Evolutionary conservation across 257 asterid species (phyloP).

Genomic region (Solanum pinnatisectum): DNA sequence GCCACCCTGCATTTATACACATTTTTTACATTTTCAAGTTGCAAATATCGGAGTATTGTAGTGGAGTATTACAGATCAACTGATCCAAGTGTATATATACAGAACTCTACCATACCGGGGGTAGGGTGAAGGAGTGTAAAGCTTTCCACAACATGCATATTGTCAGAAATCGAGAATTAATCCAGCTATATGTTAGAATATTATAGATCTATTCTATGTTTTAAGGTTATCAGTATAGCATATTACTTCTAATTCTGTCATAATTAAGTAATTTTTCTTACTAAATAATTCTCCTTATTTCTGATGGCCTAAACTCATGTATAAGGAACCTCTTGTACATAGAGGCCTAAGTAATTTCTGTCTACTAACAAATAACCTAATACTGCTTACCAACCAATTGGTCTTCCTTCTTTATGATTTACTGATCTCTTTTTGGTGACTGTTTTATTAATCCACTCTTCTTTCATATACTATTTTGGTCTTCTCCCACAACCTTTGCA

Average conservation of each 20-base stretch:
- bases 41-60: background rate
- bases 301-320: background rate
- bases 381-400: background rate
- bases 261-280: background rate
- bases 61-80: background rate
- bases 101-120: background rate
- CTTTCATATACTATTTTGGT: background rate
- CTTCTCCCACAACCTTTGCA: background rate
- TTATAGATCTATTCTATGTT: background rate
- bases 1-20: conserved; percentile 51
- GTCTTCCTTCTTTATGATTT: background rate
- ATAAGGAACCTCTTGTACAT: background rate
- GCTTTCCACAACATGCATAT: background rate
- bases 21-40: conserved; percentile 12
- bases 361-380: background rate
- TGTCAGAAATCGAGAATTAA: background rate
- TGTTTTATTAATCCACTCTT: background rate
- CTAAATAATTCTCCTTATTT: background rate
- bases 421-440: background rate
- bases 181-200: background rate
- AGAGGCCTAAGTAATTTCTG: background rate
- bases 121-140: background rate
- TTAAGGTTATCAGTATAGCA: background rate
- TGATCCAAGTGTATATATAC: background rate
- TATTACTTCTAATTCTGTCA: background rate